A percentile compares a stretch with the other conserved stretches of the same genome.
Evolutionary conservation across 1,284 basidiomycete genomes (phyloP).

Genomic region (Apiotrichum gamsii): DNA sequence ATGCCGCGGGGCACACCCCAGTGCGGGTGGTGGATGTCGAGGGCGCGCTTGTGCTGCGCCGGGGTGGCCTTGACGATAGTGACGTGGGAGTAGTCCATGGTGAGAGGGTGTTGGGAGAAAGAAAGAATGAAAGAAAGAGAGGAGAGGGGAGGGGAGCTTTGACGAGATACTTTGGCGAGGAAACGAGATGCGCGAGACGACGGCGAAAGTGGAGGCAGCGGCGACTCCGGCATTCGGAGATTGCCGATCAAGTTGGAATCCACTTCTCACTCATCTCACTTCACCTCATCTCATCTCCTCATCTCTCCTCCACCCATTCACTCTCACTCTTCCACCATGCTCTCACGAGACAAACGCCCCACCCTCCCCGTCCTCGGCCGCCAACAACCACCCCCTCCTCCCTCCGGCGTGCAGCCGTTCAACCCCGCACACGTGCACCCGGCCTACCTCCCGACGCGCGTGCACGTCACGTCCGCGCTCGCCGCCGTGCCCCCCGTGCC

Average conservation of each 20-base stretch:
- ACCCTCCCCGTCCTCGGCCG: background rate
- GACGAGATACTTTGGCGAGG: too few species aligned
- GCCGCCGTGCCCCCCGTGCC: background rate
- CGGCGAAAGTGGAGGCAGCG: background rate
- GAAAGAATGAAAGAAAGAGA: background rate
- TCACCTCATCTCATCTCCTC: background rate
- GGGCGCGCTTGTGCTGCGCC: slow-evolving; percentile 8
- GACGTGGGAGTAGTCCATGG: slow-evolving; percentile 10
- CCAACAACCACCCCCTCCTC: background rate
- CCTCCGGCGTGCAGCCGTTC: background rate
- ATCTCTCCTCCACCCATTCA: background rate
- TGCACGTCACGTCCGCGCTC: slow-evolving; percentile 8
- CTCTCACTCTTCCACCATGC: slow-evolving; percentile 5
- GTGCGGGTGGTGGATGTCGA: slow-evolving; percentile 5
- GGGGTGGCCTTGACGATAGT: slow-evolving; percentile 19
- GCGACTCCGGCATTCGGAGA: background rate
- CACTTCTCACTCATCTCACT: too few species aligned
- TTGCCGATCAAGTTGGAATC: background rate
- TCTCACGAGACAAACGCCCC: slow-evolving; percentile 17
- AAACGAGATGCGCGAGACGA: background rate
- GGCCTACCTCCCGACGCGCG: slow-evolving; percentile 14
- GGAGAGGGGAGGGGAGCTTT: background rate
- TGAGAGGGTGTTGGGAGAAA: background rate
- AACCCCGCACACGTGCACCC: slow-evolving; percentile 11
- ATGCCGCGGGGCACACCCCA: slow-evolving; percentile 3